phyloP scores from a whole-genome alignment of 73 alveolate genomes.

The Durusdinium trenchii region DNA sequence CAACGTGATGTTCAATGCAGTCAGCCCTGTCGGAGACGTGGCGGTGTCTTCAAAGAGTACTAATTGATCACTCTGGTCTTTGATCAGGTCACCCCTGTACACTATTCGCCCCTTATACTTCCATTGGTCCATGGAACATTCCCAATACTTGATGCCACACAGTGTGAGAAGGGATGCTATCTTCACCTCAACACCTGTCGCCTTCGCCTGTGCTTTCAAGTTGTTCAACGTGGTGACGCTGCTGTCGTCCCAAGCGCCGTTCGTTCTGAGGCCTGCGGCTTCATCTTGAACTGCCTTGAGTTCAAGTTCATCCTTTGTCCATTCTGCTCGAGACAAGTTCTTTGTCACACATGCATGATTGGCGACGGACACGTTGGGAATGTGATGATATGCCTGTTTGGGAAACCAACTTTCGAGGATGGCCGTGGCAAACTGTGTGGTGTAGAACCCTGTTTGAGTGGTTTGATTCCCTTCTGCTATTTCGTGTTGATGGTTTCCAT shows the following conservation, averaged over 20 bases:
- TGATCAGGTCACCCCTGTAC: not conserved
- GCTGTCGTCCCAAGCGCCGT: conserved; percentile 37
- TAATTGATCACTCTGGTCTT: not conserved
- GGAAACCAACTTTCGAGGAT: not conserved
- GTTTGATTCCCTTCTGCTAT: not conserved
- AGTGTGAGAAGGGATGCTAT: not conserved
- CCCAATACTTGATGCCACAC: not conserved
- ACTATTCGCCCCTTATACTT: not conserved
- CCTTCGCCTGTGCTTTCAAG: not conserved
- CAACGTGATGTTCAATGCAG: conserved; percentile 29
- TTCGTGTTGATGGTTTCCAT: not conserved
- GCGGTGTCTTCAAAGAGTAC: conserved; percentile 25
- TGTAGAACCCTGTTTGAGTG: not conserved
- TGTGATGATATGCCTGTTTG: not conserved
- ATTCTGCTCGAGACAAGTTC: not conserved
- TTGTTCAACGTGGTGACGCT: not conserved
- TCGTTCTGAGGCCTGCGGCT: conserved; percentile 10
- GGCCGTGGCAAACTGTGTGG: not conserved
- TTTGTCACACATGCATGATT: not conserved
- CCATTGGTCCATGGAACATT: not conserved
- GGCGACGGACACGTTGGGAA: not conserved
- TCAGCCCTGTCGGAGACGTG: not conserved
- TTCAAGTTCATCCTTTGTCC: not conserved
- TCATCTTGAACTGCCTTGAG: conserved; percentile 3
- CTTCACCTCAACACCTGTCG: not conserved